Base-by-base conservation (phyloP, 345 rosid genomes). In the Physaria fendleri region DNA sequence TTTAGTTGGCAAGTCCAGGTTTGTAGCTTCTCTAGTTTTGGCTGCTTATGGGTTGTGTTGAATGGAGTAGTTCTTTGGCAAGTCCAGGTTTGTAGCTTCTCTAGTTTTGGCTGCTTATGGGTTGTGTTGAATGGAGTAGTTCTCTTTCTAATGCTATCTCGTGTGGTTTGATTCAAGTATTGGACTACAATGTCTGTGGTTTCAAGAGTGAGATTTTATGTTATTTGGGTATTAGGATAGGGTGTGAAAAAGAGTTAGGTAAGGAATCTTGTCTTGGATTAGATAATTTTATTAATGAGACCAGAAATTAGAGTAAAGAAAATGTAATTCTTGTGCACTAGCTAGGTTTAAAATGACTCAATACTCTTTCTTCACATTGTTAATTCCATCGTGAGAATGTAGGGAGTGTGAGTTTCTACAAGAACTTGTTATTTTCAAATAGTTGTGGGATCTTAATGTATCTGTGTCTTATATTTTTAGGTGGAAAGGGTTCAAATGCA, bases 401-500 rank as follows among this genome's bases (percentile, higher is more conserved):
- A 35, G 21, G 13, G 5, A 23, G 11, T 5, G 33, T 2, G 5
- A 22, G 12, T 16, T 18, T 5, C 21, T 37, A 6, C 57, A 50
- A 5, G 24, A 20, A 9, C 23, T 12, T 35, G 14, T 35, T 20
- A 18, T 42, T 35, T 34, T 9, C n/a, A 42, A 18, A 9, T 30
- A 29, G 35, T 33, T 72, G 39, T 53, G 55, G 55, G 32, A 33
- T 68, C 46, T 11, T 30, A 25, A 29, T 32, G 27, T 29, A 44
- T n/a, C 0, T 45, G 1, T 54, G 44, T 39, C 15, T 0, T 53
- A n/a, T 56, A 49, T 35, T 21, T 35, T 38, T 39, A 90, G 99
- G 65, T 93, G 99, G 99, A 89, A 46, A 76, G 97, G 95, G 27
- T 80, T 77, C 37, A 77, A 81, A 66, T 34, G 53, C 43, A 76